Evolutionary conservation across 2,329 filamentous ascomycete genomes (phyloP), one percentile per base, ranked within the genome.

Genomic region (Penicillium sp.): DNA sequence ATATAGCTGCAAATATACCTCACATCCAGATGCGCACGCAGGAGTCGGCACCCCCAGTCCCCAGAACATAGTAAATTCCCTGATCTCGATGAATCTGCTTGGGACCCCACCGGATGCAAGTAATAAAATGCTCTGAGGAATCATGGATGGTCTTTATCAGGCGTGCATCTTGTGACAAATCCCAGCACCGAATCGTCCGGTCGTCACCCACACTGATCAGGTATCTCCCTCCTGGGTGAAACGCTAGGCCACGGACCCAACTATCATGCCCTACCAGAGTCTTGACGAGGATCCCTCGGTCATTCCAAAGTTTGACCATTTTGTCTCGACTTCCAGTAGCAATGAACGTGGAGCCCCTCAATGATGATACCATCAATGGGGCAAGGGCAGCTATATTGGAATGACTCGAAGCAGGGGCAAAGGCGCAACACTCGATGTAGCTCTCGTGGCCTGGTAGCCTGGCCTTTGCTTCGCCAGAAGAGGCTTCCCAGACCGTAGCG

Each of bases 111-210:
- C 91, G 79, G 67, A 97, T 80, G 70, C 89, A 93, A 56, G 85
- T 92, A 45, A 97, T 85, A 68, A 97, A 97, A 69, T 91, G 91
- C 3, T 84, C 86, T 70, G 96, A 91, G 0, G 86, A 86, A 61
- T 92, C 90, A 37, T 83, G 81, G 14, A 96, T 77, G 1, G 86
- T 87, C 75, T 93, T 93, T 65, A 96, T 91, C 67, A 92, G 93
- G 68, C 92, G 92, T 26, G 90, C 91, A 71, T 96, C 91, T 72
- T 97, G 92, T 27, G 83, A 83, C 31, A 97, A 78, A 76, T 97
- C 93, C 93, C 93, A 97, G 78, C 92, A 96, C 58, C 92, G 83
- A 57, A 97, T 82, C 4, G 91, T 92, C 77, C 92, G 96, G 77
- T 97, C 93, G 72, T 97, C 93, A 11, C 88, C 85, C 23, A 89